A percentile compares a stretch with the other conserved stretches of the same genome.
These are phyloP conservation scores for Tulasnella sp. DNA, from an alignment of 768 basidiomycete genomes.

Conservation along the genomic window DNA sequence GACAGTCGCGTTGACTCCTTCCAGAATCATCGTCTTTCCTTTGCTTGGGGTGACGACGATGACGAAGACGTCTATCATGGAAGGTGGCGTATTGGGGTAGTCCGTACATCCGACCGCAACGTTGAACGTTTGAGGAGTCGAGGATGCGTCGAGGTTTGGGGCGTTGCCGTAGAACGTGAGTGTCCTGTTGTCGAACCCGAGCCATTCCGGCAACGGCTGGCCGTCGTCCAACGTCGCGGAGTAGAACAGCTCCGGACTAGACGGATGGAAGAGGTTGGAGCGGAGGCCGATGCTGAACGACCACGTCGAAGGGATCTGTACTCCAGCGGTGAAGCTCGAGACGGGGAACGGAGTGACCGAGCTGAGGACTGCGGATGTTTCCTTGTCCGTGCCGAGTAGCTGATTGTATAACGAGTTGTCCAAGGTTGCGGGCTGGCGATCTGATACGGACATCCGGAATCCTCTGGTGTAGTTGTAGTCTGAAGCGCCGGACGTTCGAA, in stretches of 20 bases:
- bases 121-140: neutral
- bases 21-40: neutral
- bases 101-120: constrained; percentile 23
- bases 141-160: neutral
- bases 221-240: constrained; percentile 27
- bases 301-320: constrained; percentile 26
- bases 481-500: neutral
- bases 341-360: neutral
- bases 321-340: neutral
- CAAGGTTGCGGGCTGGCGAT: neutral
- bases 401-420: neutral
- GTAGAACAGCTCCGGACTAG: constrained; percentile 20
- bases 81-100: constrained; percentile 1
- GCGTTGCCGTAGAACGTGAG: constrained; percentile 33
- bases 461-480: constrained; percentile 10
- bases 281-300: constrained; percentile 36
- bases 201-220: constrained; percentile 25
- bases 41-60: constrained; percentile 7
- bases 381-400: neutral
- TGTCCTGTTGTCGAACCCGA: constrained; percentile 29
- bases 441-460: constrained; percentile 20
- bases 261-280: constrained; percentile 13
- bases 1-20: constrained; percentile 17
- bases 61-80: constrained; percentile 1
- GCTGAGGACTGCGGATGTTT: neutral